A percentile compares a stretch with the other conserved stretches of the same genome.
These are phyloP conservation scores for Daldinia grandis DNA, from an alignment of 495 filamentous ascomycete genomes.

Conservation along the genomic window DNA sequence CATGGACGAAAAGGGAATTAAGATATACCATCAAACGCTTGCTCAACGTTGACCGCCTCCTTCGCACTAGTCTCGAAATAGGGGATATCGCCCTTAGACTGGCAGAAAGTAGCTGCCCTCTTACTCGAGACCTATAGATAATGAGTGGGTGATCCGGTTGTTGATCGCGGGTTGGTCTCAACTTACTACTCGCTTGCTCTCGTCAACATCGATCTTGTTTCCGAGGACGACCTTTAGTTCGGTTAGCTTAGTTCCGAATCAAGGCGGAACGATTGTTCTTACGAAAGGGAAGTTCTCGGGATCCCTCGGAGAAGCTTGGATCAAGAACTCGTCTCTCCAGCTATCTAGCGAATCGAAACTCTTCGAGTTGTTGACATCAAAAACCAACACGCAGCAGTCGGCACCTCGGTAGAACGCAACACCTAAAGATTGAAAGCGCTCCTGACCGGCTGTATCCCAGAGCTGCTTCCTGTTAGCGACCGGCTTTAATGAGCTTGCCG, in stretches of 20 bases:
- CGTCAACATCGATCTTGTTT: slow-evolving; percentile 99
- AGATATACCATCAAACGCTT: slow-evolving; percentile 90
- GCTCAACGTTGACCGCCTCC: slow-evolving; percentile 97
- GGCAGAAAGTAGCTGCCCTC: slow-evolving; percentile 95
- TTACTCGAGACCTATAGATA: slow-evolving; percentile 80
- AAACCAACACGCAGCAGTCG: slow-evolving; percentile 98
- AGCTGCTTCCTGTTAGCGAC: slow-evolving; percentile 64
- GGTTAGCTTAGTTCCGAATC: slow-evolving; percentile 13
- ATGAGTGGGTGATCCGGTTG: slow-evolving; percentile 19
- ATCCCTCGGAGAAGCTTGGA: slow-evolving; percentile 95
- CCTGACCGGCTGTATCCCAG: slow-evolving; percentile 98
- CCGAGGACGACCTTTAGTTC: slow-evolving; percentile 67
- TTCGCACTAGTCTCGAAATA: slow-evolving; percentile 99
- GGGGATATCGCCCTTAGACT: slow-evolving; percentile 94
- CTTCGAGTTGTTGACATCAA: slow-evolving; percentile 99
- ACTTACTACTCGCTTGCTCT: slow-evolving; percentile 89
- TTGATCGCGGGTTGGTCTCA: not conserved
- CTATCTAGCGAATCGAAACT: slow-evolving; percentile 98
- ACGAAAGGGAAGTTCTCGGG: slow-evolving; percentile 99
- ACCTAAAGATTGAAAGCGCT: slow-evolving; percentile 96
- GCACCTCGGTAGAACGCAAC: slow-evolving; percentile 98
- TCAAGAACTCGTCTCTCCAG: slow-evolving; percentile 98
- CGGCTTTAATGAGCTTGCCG: slow-evolving; percentile 7
- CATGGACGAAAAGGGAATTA: not conserved
- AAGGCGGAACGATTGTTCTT: slow-evolving; percentile 46